Percentiles rank a stretch among this genome's conserved stretches.
Evolutionary conservation across 495 filamentous ascomycete species (phyloP).

Genomic region (Penicillium daleae): DNA sequence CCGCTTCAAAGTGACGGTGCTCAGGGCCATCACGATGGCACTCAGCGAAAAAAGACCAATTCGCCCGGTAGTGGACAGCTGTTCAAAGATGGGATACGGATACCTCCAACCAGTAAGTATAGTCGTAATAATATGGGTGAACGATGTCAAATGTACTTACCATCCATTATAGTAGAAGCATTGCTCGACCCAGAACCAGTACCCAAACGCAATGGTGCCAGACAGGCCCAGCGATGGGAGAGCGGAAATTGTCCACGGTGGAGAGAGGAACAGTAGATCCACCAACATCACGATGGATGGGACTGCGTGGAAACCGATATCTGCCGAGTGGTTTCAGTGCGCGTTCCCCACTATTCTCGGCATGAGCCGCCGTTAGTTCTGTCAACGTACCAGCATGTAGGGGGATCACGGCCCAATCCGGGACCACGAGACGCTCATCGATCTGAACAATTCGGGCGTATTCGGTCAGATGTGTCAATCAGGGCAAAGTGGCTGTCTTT

Average conservation of each 20-base stretch:
- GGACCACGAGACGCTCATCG: slow-evolving; percentile 64
- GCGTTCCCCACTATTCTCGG: background rate
- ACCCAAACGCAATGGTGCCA: slow-evolving; percentile 66
- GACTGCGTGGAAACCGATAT: slow-evolving; percentile 79
- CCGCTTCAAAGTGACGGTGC: slow-evolving; percentile 67
- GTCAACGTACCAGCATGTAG: slow-evolving; percentile 45
- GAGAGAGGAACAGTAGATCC: slow-evolving; percentile 76
- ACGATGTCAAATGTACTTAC: slow-evolving; percentile 41
- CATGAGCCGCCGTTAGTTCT: background rate
- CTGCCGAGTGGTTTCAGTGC: slow-evolving; percentile 39
- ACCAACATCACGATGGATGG: slow-evolving; percentile 71
- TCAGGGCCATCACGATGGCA: slow-evolving; percentile 71
- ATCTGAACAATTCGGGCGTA: slow-evolving; percentile 50
- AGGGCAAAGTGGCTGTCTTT: background rate
- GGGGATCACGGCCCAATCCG: slow-evolving; percentile 50
- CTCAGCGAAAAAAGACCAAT: slow-evolving; percentile 69
- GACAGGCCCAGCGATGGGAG: slow-evolving; percentile 66
- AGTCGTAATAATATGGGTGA: background rate
- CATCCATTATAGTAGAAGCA: slow-evolving; percentile 78
- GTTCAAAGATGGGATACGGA: slow-evolving; percentile 82
- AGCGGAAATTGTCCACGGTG: slow-evolving; percentile 75
- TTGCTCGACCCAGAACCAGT: slow-evolving; percentile 88
- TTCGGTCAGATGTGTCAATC: slow-evolving; percentile 8
- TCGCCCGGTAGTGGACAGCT: slow-evolving; percentile 63
- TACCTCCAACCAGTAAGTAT: slow-evolving; percentile 57